Percentiles rank a stretch among this genome's conserved stretches.
Evolutionary conservation across 1,139 yeast genomes (phyloP).

Genomic region (Geotrichum macrosporum): DNA sequence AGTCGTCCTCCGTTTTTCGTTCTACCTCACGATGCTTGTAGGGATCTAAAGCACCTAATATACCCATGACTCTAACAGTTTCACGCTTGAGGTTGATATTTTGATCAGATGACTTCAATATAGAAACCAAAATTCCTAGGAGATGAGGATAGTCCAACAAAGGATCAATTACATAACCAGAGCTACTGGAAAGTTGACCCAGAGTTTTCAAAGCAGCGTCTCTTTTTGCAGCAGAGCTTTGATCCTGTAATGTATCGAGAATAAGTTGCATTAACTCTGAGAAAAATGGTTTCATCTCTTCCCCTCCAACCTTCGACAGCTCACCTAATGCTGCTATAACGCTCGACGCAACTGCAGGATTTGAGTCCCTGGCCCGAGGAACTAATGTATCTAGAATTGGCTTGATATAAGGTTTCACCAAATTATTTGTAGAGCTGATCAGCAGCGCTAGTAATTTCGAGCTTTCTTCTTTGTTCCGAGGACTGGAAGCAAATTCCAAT

Average conservation of each 20-base stretch:
- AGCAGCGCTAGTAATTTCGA: slow-evolving; percentile 70
- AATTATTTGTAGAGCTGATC: slow-evolving; percentile 70
- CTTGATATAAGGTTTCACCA: slow-evolving; percentile 83
- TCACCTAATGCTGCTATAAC: slow-evolving; percentile 90
- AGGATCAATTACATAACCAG: slow-evolving; percentile 95
- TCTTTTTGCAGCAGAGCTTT: slow-evolving; percentile 76
- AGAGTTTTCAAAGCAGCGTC: slow-evolving; percentile 85
- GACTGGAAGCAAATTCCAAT: slow-evolving; percentile 69
- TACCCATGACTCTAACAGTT: slow-evolving; percentile 83
- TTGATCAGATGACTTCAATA: slow-evolving; percentile 68
- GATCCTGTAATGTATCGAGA: slow-evolving; percentile 85
- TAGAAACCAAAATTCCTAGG: slow-evolving; percentile 72
- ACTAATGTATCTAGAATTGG: slow-evolving; percentile 82
- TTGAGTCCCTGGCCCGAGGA: slow-evolving; percentile 66
- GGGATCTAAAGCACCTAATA: slow-evolving; percentile 94
- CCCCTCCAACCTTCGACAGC: slow-evolving; percentile 82
- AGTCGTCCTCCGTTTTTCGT: slow-evolving; percentile 51
- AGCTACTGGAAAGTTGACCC: slow-evolving; percentile 83
- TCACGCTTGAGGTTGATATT: slow-evolving; percentile 73
- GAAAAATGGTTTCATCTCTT: slow-evolving; percentile 68
- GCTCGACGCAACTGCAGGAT: slow-evolving; percentile 77
- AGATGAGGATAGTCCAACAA: slow-evolving; percentile 85
- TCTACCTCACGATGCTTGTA: slow-evolving; percentile 92
- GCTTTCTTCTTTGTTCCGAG: slow-evolving; percentile 82
- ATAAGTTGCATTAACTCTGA: slow-evolving; percentile 80